These are phyloP conservation scores for Grigorovia humatica DNA, from an alignment of 805 yeast species.

Conservation along the genomic window DNA sequence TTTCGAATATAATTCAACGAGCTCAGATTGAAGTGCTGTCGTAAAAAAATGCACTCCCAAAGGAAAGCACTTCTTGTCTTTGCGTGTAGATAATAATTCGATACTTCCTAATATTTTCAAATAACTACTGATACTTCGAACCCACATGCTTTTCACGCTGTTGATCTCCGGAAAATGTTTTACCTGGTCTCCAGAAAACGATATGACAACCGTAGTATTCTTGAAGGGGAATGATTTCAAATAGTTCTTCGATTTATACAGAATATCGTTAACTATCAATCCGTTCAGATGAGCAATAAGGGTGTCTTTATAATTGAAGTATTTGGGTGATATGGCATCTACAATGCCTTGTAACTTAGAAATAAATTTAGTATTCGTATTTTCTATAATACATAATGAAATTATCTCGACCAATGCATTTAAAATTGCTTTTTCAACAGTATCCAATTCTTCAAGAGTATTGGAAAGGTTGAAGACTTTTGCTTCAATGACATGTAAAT, in stretches of 20 bases:
- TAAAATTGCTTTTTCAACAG: neutral
- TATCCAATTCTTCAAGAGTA: neutral
- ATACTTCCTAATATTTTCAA: neutral
- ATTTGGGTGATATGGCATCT: neutral
- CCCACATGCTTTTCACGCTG: neutral
- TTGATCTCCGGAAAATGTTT: neutral
- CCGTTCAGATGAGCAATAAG: constrained; percentile 3
- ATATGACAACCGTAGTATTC: constrained; percentile 1
- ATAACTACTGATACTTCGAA: neutral
- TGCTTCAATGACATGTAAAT: neutral
- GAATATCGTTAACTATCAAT: neutral
- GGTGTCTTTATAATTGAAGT: neutral
- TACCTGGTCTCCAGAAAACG: constrained; percentile 1
- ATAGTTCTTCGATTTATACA: neutral
- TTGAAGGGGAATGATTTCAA: neutral
- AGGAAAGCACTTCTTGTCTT: neutral
- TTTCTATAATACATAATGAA: neutral
- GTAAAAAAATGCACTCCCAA: neutral
- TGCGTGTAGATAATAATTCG: neutral
- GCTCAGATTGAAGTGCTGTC: neutral
- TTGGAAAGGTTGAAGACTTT: neutral
- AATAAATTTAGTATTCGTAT: neutral
- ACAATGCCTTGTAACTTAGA: neutral
- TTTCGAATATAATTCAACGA: neutral
- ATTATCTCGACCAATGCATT: neutral